phyloP scores from a whole-genome alignment of 2,329 filamentous ascomycete genomes.

The Zymoseptoria crescenta region DNA sequence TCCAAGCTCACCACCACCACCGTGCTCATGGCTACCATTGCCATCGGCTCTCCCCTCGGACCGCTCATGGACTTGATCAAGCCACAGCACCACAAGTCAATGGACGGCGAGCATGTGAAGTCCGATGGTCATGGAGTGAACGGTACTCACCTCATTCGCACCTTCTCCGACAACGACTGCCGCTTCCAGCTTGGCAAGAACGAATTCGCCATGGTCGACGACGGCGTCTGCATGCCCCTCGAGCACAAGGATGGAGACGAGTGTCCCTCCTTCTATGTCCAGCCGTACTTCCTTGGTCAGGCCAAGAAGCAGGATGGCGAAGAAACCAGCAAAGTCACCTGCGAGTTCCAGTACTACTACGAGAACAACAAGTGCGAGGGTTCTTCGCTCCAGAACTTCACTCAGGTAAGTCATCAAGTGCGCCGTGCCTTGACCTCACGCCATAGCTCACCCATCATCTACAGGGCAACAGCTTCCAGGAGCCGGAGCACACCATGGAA shows the following conservation, averaged over 20 bases:
- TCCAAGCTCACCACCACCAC: not conserved
- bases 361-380: not conserved
- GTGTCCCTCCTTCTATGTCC: not conserved
- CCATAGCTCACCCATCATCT: not conserved
- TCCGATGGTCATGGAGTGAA: not conserved
- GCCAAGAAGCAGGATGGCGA: not conserved
- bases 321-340: not conserved
- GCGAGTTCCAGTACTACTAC: not conserved
- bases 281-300: not conserved
- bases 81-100: too few species aligned
- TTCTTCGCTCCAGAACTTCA: not conserved
- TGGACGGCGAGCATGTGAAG: too few species aligned
- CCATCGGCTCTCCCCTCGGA: not conserved
- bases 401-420: not conserved
- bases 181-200: not conserved
- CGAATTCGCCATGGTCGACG: not conserved
- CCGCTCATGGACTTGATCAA: too few species aligned
- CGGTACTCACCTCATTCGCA: not conserved
- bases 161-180: not conserved
- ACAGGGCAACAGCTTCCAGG: not conserved
- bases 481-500: not conserved
- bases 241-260: not conserved
- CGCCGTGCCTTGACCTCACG: not conserved
- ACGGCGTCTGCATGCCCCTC: not conserved
- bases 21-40: not conserved